Evolutionary conservation across 352 stramenopile species (phyloP), one percentile per base, ranked within the genome.

Genomic region (Phytophthora pistaciae): DNA sequence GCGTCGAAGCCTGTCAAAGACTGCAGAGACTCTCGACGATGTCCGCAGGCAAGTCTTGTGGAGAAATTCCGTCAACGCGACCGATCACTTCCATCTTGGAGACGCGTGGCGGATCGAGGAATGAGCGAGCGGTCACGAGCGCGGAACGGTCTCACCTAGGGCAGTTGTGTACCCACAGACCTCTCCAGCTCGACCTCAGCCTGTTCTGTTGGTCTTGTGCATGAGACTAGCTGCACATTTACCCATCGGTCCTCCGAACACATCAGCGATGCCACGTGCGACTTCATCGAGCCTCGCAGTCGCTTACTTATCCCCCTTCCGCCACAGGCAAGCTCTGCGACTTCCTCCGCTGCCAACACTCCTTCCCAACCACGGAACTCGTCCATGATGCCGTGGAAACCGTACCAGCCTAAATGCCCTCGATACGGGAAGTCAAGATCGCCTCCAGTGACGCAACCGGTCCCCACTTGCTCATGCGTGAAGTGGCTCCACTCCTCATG

Each of bases 321-420:
- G 20, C 52, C 44, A 49, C 23, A 9, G 54, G 68, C 56, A 8
- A 80, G 52, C 44, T 21, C 27, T 10, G 18, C 13, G 18, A 77
- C 53, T 4, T 68, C 52, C 0, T 46, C 16, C 0, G 33, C 16
- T 0, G 27, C 54, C 1, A 81, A 25, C 13, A 36, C 52, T 8
- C 54, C 60, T 50, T 58, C 60, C 72, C 72, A 86, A 18, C 76
- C 20, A 20, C 70, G 67, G 13, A 83, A 79, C 13, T 77, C 75
- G 31, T 86, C 69, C 7, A 86, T 44, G 5, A 79, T 18, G 1
- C 78, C 78, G 25, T 75, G 56, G 33, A 86, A 86, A 1, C 46
- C 64, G 36, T 80, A 80, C 75, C 75, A 85, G 0, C 72, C 61
- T 21, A 56, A 21, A 33, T 33, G 55, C 14, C 44, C 31, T 73